phyloP scores from a whole-genome alignment of 495 filamentous ascomycete species.

The Podospora bellae-mahoneyi region DNA sequence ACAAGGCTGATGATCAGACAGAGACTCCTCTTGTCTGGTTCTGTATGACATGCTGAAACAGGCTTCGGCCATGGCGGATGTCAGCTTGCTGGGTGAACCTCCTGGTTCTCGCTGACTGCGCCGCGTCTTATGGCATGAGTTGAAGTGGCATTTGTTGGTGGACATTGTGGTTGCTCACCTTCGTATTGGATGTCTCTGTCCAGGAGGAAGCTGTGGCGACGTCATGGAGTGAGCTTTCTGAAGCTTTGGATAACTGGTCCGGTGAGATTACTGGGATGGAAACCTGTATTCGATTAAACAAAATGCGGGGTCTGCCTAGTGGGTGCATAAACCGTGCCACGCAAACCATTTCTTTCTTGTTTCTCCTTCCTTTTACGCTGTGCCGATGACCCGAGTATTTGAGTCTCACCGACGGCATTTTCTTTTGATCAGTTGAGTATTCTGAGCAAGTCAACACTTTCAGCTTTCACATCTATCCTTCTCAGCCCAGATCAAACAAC shows the following conservation, averaged over 20 bases:
- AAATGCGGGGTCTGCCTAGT: not conserved
- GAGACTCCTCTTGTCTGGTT: too few relatives aligned
- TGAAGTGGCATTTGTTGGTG: too few relatives aligned
- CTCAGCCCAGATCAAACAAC: too few relatives aligned
- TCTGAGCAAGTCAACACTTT: not conserved
- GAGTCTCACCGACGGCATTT: not conserved
- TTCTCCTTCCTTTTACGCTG: not conserved
- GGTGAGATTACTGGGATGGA: not conserved
- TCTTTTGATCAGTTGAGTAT: not conserved
- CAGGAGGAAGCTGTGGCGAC: not conserved
- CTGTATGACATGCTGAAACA: too few relatives aligned
- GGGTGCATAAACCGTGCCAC: not conserved
- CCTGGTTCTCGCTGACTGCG: too few relatives aligned
- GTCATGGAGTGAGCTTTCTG: not conserved
- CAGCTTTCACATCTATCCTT: not conserved
- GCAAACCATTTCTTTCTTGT: not conserved
- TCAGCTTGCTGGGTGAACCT: too few relatives aligned
- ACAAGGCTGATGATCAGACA: too few relatives aligned
- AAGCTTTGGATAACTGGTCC: not conserved
- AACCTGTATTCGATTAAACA: not conserved
- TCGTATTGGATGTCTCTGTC: too few relatives aligned
- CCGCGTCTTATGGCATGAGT: too few relatives aligned
- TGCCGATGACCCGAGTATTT: not conserved
- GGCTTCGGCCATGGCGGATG: too few relatives aligned
- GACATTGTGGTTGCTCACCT: too few relatives aligned